Evolutionary conservation across 2,329 filamentous ascomycete species (phyloP).

Genomic region (Mollisiaceae sp.): DNA sequence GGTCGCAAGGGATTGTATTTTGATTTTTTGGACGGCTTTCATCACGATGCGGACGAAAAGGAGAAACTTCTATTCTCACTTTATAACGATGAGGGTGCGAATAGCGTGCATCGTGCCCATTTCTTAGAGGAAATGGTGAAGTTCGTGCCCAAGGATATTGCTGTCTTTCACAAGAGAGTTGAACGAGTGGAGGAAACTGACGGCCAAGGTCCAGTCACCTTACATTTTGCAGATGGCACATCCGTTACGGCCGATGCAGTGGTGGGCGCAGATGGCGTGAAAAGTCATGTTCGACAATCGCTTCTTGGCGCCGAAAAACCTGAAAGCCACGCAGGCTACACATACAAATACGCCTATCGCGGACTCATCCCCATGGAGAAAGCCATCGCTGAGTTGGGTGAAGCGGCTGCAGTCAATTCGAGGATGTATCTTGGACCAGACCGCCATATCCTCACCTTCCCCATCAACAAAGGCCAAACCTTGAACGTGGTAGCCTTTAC

Average conservation of each 20-base stretch:
- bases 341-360: constrained; percentile 55
- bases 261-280: constrained; percentile 60
- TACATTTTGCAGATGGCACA: constrained; percentile 50
- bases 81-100: constrained; percentile 28
- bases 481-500: constrained; percentile 13
- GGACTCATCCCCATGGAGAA: constrained; percentile 14
- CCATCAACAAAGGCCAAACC: constrained; percentile 8
- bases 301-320: constrained; percentile 12
- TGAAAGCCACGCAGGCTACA: constrained; percentile 46
- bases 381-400: constrained; percentile 8
- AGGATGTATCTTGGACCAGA: constrained; percentile 15
- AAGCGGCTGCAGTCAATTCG: constrained; percentile 9
- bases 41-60: too few species aligned
- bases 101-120: constrained; percentile 44
- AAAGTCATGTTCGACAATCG: constrained; percentile 53
- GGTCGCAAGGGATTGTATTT: constrained; percentile 19
- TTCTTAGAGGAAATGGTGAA: constrained; percentile 49
- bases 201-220: constrained; percentile 30
- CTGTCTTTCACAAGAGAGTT: constrained; percentile 39
- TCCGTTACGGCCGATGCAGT: constrained; percentile 44
- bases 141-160: constrained; percentile 42
- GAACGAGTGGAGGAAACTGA: constrained; percentile 26
- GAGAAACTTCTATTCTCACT: constrained; percentile 25
- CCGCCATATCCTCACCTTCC: constrained; percentile 13
- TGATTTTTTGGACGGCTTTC: constrained; percentile 27